Evolutionary conservation across 345 rosid species (phyloP).

Genomic region (Bretschneidera sinensis): DNA sequence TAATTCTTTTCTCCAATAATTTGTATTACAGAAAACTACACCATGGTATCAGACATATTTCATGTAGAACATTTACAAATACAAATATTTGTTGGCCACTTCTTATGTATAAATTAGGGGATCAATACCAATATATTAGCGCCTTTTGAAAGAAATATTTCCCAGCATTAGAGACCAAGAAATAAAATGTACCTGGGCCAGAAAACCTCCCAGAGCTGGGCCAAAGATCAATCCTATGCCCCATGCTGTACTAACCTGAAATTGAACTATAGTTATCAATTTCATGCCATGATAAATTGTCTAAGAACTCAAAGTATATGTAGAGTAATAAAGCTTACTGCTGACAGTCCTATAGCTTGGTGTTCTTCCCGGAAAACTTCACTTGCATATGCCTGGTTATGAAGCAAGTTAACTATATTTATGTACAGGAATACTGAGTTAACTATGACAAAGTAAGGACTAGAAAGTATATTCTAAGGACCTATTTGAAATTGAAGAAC

Average conservation of each 20-base stretch:
- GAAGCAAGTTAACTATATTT: conserved; percentile 4
- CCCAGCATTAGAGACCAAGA: not conserved
- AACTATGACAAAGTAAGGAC: too few species aligned
- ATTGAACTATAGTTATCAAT: conserved; percentile 1
- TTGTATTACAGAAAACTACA: too few species aligned
- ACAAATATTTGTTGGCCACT: too few species aligned
- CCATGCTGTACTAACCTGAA: conserved; percentile 94
- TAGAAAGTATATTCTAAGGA: too few species aligned
- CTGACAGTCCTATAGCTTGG: conserved; percentile 78
- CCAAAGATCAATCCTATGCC: conserved; percentile 94
- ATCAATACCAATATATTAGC: too few species aligned
- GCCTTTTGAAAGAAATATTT: not conserved
- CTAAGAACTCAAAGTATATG: not conserved
- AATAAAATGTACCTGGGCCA: conserved; percentile 71
- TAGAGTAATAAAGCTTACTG: conserved; percentile 43
- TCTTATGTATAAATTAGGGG: too few species aligned
- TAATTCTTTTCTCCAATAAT: too few species aligned
- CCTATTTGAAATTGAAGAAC: too few species aligned
- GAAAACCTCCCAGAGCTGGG: conserved; percentile 90
- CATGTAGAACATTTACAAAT: too few species aligned
- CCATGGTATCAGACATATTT: too few species aligned
- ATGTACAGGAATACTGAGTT: too few species aligned
- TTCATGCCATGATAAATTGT: not conserved
- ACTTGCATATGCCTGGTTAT: conserved; percentile 72
- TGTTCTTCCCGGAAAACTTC: conserved; percentile 71